phyloP scores from a whole-genome alignment of 441 rosid species.

The Syzygium malaccense region DNA sequence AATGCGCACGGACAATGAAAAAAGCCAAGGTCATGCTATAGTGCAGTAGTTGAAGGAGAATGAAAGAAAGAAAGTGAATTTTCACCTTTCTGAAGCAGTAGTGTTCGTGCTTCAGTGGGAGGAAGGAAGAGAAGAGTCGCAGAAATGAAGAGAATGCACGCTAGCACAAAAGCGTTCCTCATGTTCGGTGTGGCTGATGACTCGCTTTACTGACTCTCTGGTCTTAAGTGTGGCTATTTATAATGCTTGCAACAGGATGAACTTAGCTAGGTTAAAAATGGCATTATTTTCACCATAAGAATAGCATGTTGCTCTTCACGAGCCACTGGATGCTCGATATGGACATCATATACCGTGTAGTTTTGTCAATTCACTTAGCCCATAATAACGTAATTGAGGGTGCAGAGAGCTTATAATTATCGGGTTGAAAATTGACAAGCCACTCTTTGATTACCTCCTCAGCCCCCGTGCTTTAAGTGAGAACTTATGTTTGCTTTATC shows the following conservation, averaged over 20 bases:
- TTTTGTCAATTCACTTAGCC: no score
- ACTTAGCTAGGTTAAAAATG: neutral
- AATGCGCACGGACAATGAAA: neutral
- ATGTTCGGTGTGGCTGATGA: neutral
- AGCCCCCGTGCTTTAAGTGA: no score
- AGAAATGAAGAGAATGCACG: neutral
- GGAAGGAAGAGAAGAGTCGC: neutral
- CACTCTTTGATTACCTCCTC: no score
- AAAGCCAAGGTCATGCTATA: neutral
- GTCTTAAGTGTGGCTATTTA: no score
- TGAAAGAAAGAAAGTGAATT: neutral
- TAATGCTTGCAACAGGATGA: neutral
- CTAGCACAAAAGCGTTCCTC: neutral
- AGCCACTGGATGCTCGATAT: neutral
- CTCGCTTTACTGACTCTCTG: neutral
- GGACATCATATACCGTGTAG: neutral
- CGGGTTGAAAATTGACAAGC: no score
- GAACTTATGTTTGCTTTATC: no score
- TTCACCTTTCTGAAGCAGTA: neutral
- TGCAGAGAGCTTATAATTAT: no score
- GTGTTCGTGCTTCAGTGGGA: neutral
- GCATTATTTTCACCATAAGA: neutral
- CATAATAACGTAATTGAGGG: neutral
- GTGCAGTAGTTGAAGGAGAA: neutral
- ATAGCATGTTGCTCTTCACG: neutral